Evolutionary conservation across 2,329 filamentous ascomycete species (phyloP).

Genomic region (Fusarium nurragi): DNA sequence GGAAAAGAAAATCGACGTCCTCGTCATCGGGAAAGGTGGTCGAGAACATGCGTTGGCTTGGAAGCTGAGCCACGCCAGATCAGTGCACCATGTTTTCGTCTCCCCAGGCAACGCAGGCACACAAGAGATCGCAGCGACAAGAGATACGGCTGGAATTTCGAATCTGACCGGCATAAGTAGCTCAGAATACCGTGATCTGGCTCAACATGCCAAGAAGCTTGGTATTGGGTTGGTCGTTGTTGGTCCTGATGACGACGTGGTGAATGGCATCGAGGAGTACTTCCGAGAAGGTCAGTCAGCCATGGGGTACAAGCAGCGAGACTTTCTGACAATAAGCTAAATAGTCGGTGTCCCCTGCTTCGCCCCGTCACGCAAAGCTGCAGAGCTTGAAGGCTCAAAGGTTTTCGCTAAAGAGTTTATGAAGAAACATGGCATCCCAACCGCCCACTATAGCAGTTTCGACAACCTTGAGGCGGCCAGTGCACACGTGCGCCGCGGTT

Average conservation of each 20-base stretch:
- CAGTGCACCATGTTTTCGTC: slow-evolving; percentile 67
- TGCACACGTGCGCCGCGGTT: slow-evolving; percentile 67
- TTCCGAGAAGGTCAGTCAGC: slow-evolving; percentile 55
- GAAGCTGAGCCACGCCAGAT: slow-evolving; percentile 73
- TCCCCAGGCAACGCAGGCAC: slow-evolving; percentile 76
- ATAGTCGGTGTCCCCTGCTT: slow-evolving; percentile 69
- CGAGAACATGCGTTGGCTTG: slow-evolving; percentile 81
- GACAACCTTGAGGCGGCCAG: slow-evolving; percentile 66
- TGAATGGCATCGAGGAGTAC: slow-evolving; percentile 76
- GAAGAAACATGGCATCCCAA: slow-evolving; percentile 76
- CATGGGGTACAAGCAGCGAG: not conserved
- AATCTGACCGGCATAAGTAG: slow-evolving; percentile 60
- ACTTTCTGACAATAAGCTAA: slow-evolving; percentile 37
- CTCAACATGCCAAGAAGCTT: slow-evolving; percentile 68
- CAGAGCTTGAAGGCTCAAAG: slow-evolving; percentile 80
- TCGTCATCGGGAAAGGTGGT: slow-evolving; percentile 78
- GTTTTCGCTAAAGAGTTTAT: slow-evolving; percentile 84
- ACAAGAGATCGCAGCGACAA: slow-evolving; percentile 16
- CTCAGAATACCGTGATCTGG: slow-evolving; percentile 70
- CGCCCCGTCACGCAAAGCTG: slow-evolving; percentile 74
- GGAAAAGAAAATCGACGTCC: slow-evolving; percentile 51
- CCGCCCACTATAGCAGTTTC: slow-evolving; percentile 77
- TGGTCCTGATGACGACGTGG: slow-evolving; percentile 77
- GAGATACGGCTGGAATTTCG: slow-evolving; percentile 60
- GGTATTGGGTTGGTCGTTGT: slow-evolving; percentile 75